A percentile compares a stretch with the other conserved stretches of the same genome.
phyloP scores from a whole-genome alignment of 1,284 basidiomycete species.

The Cutaneotrichosporon dermatis region DNA sequence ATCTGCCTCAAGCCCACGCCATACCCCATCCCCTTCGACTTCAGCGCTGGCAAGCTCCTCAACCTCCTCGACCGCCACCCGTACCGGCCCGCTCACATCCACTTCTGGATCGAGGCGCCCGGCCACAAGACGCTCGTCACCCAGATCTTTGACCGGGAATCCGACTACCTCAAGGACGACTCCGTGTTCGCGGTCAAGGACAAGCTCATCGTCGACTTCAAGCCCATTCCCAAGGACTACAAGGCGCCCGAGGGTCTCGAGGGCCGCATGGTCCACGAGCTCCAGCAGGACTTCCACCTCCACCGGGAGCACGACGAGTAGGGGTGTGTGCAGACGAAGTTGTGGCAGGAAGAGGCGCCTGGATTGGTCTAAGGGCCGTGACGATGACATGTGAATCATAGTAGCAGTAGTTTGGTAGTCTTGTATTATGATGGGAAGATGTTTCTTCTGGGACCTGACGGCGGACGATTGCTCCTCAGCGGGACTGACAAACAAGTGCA shows the following conservation, averaged over 20 bases:
- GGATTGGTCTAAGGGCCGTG: too few relatives aligned
- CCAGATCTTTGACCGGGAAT: conserved; percentile 43
- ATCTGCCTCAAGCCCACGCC: conserved; percentile 42
- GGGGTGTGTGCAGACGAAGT: background rate
- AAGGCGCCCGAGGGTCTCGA: conserved; percentile 12
- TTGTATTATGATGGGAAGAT: background rate
- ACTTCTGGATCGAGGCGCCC: conserved; percentile 31
- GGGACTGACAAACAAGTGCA: too few relatives aligned
- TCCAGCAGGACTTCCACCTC: conserved; percentile 25
- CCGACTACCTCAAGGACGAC: conserved; percentile 45
- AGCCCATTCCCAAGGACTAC: conserved; percentile 16
- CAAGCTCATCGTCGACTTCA: conserved; percentile 22
- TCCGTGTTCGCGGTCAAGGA: conserved; percentile 49
- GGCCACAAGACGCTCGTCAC: conserved; percentile 35
- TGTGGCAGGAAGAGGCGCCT: background rate
- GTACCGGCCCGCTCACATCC: conserved; percentile 47
- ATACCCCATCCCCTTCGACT: conserved; percentile 48
- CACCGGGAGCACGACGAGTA: conserved; percentile 1
- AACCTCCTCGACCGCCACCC: conserved; percentile 41
- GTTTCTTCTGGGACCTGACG: too few relatives aligned
- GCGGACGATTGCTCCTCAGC: too few relatives aligned
- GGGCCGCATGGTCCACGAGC: conserved; percentile 19
- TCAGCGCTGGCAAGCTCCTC: conserved; percentile 41
- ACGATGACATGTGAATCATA: background rate
- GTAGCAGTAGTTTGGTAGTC: background rate